These are phyloP conservation scores for Trichoderma endophyticum DNA, from an alignment of 2,329 filamentous ascomycete genomes.

Conservation along the genomic window DNA sequence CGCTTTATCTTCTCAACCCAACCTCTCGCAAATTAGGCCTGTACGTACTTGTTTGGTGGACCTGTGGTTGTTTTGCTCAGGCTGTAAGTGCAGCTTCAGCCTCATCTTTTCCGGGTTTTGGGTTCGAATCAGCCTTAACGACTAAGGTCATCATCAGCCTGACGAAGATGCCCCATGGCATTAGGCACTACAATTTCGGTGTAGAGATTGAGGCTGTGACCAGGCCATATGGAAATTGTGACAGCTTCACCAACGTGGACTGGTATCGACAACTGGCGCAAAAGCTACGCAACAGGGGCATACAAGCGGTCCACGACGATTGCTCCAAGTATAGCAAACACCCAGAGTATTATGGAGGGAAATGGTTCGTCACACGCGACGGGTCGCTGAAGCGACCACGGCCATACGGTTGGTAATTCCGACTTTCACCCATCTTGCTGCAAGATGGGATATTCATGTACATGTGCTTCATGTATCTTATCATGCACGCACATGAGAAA, in stretches of 20 bases:
- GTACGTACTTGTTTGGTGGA: neutral
- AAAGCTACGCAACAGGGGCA: constrained; percentile 38
- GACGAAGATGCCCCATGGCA: neutral
- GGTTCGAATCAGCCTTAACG: neutral
- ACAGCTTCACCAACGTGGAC: constrained; percentile 38
- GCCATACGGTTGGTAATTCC: constrained; percentile 32
- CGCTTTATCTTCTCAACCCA: neutral
- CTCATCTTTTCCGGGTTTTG: neutral
- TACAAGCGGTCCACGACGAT: constrained; percentile 37
- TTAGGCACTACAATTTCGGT: constrained; percentile 39
- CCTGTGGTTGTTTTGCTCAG: constrained; percentile 21
- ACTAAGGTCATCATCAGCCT: neutral
- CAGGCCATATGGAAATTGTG: constrained; percentile 36
- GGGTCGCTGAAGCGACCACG: constrained; percentile 38
- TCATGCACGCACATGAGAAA: neutral
- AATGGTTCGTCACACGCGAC: constrained; percentile 42
- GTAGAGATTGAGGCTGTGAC: constrained; percentile 40
- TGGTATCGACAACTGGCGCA: constrained; percentile 41
- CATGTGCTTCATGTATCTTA: neutral
- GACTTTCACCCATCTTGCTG: neutral
- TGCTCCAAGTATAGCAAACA: constrained; percentile 40
- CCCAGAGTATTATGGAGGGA: constrained; percentile 41
- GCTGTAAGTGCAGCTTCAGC: constrained; percentile 11
- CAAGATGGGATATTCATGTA: neutral
- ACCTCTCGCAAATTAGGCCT: neutral